Conservation (phyloP, 176 grass and related monocot species). For the Themeda triandra region DNA sequence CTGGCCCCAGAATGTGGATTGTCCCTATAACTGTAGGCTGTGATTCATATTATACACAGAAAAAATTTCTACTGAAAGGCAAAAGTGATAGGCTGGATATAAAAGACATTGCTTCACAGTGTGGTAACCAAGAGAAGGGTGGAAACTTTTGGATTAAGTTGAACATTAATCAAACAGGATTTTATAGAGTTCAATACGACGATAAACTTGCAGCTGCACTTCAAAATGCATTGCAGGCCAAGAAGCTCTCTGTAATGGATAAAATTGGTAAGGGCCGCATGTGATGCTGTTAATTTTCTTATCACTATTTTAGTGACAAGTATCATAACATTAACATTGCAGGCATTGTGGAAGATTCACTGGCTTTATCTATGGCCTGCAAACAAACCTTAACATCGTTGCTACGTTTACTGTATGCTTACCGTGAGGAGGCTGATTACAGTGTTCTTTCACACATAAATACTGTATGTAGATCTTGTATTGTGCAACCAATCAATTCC, state of each 20-base stretch:
- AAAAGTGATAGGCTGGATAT: constrained; percentile 62
- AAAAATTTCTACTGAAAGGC: constrained; percentile 57
- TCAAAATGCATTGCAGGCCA: constrained; percentile 59
- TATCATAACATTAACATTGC: constrained; percentile 31
- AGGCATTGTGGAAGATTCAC: constrained; percentile 79
- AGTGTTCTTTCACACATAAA: constrained; percentile 72
- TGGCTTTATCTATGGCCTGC: constrained; percentile 62
- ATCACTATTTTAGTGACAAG: neutral
- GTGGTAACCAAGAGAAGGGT: constrained; percentile 32
- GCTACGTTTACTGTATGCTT: constrained; percentile 65
- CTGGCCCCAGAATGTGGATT: constrained; percentile 67
- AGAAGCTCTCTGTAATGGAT: constrained; percentile 72
- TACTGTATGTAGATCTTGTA: constrained; percentile 48
- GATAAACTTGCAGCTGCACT: constrained; percentile 65
- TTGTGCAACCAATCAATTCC: neutral
- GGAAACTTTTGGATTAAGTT: constrained; percentile 73
- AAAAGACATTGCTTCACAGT: constrained; percentile 32
- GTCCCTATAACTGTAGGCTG: constrained; percentile 64
- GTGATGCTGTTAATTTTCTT: constrained; percentile 5
- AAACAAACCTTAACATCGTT: constrained; percentile 73
- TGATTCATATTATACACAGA: constrained; percentile 53
- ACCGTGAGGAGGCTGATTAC: constrained; percentile 57
- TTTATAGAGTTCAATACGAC: constrained; percentile 89
- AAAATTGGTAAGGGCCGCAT: constrained; percentile 64
- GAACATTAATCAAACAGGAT: constrained; percentile 80